Base-by-base conservation (phyloP, 768 basidiomycete species). In the Kwoniella sp. region DNA sequence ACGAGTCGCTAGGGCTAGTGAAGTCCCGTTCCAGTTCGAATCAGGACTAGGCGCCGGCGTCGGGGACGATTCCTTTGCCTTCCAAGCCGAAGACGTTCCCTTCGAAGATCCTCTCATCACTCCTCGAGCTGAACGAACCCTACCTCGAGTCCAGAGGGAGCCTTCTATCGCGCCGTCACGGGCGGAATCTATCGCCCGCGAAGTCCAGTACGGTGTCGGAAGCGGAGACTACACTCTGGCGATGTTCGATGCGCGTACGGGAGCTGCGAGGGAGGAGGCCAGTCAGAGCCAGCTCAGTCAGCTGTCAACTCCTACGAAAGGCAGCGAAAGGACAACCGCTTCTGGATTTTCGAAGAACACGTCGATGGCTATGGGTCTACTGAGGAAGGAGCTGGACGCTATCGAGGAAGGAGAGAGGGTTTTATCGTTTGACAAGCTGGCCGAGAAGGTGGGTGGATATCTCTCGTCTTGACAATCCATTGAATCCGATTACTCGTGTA, bases 401-500 rank as follows among this genome's bases (percentile, higher is more conserved):
- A 74, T 77, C 34, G 74, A 76, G 50, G 80, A 79, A 13, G 83
- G 83, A 63, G 87, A 87, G 31, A 89, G 87, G 79, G 80, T 82
- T 9, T 82, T 94, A 72, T 91, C 89, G 74, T 97, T 97, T 83
- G 85, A 86, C 17, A 47, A 65, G 37, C 30, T 79, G 15, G 68
- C 76, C 1, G 58, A 70, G 13, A 74, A 74, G 69, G 77, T 76
- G 64, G 66, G 77, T 67, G 28, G 25, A 53, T 53, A 5, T 5
- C n/a, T 37, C 34, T 37, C n/a, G n/a, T n/a, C n/a, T n/a, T n/a
- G n/a, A n/a, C n/a, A n/a, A n/a, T n/a, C n/a, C n/a, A n/a, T 37
- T 37, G 13, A 37, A 7, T 5, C 13, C 34, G 34, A 37, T 37
- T 37, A 7, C 34, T 37, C 34, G n/a, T n/a, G n/a, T n/a, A n/a